Conservation (phyloP, 2,329 filamentous ascomycete genomes). For the Aspergillus transmontanensis region DNA sequence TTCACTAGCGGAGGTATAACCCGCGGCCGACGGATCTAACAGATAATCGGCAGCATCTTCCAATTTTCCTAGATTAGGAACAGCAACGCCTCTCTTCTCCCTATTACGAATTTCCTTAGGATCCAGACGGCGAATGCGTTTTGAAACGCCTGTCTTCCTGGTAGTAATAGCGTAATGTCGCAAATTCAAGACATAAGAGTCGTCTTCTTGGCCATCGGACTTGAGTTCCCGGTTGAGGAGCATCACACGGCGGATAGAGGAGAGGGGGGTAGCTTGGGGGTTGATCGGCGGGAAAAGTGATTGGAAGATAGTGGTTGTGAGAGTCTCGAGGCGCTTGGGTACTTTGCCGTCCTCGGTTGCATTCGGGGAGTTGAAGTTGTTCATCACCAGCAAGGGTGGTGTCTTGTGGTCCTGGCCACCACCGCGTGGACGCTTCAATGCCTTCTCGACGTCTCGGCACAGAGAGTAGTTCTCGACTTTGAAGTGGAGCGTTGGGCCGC, state of each 20-base stretch:
- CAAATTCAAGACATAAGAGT: slow-evolving; percentile 80
- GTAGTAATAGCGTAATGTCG: slow-evolving; percentile 96
- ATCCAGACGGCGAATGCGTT: slow-evolving; percentile 79
- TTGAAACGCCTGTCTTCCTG: slow-evolving; percentile 80
- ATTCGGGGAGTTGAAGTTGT: slow-evolving; percentile 79
- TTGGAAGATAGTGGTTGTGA: slow-evolving; percentile 93
- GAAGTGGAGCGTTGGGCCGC: slow-evolving; percentile 92
- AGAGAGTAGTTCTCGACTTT: slow-evolving; percentile 92
- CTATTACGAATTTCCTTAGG: slow-evolving; percentile 78
- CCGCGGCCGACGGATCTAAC: slow-evolving; percentile 74
- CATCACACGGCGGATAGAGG: slow-evolving; percentile 88
- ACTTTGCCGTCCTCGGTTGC: slow-evolving; percentile 62
- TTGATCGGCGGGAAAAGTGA: slow-evolving; percentile 95
- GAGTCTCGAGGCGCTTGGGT: slow-evolving; percentile 90
- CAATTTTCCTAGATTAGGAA: slow-evolving; percentile 88
- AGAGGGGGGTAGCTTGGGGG: slow-evolving; percentile 83
- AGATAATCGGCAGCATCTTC: slow-evolving; percentile 95
- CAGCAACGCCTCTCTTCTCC: slow-evolving; percentile 64
- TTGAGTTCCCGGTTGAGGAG: slow-evolving; percentile 78
- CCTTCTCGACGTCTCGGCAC: slow-evolving; percentile 83
- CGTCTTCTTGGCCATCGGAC: slow-evolving; percentile 49
- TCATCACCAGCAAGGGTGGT: slow-evolving; percentile 94
- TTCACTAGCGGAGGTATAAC: slow-evolving; percentile 90
- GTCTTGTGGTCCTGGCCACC: slow-evolving; percentile 83
- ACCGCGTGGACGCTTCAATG: slow-evolving; percentile 79